Evolutionary conservation across 1,284 basidiomycete species (phyloP), one percentile per base, ranked within the genome.

Genomic region (Bondarzewia mesenterica): DNA sequence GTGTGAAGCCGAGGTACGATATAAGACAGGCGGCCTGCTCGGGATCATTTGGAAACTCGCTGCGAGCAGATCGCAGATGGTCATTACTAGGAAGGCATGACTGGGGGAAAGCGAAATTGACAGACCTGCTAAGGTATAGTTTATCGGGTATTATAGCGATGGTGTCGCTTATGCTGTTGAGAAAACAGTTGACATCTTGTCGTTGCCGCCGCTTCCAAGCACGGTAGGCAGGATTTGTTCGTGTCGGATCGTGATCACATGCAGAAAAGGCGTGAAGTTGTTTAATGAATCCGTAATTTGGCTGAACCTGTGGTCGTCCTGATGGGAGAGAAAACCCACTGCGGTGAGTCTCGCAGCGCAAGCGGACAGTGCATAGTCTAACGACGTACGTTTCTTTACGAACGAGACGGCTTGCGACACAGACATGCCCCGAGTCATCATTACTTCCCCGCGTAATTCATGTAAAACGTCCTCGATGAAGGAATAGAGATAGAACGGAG

Each of bases 241-340:
- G 63, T 1, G 67, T 69, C 0, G 75, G 71, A 12, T 64, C 59
- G 54, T 72, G 79, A 36, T 64, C 59, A 54, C 78, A 81, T 10
- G 73, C 69, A 25, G 64, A 64, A 53, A 80, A 84, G 1, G 68
- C 63, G 35, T 78, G 68, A 15, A 83, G 69, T 54, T 83, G 80
- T 52, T 70, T 78, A 55, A 78, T 58, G 57, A 83, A 83, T 4
- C 80, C 80, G 55, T 79, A 80, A 53, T 83, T 84, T 0, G 80
- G 81, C 50, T 75, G 76, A 5, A 76, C 66, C 38, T 70, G 65
- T 14, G 75, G 73, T 42, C 81, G 72, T 26, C 64, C 81, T 82
- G 44, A 14, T n/a, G n/a, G 10, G 7, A 44, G 36, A 6, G n/a
- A 50, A 15, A 46, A 26, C 37, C 14, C 32, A 8, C 8, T 8